Conservation (phyloP, 2,329 filamentous ascomycete genomes). For the Drechslerella dactyloides region DNA sequence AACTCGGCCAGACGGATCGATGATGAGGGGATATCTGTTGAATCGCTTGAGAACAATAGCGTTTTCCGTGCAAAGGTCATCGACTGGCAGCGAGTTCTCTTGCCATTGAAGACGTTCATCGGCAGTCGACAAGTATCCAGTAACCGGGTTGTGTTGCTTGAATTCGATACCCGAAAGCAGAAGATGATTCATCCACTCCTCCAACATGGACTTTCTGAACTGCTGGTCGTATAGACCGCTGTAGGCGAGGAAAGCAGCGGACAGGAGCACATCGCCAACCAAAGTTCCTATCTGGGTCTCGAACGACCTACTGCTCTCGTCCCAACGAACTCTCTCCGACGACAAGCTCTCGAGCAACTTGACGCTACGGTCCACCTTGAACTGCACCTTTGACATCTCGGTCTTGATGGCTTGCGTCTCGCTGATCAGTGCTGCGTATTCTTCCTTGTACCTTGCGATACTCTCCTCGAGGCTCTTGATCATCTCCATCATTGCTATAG, state of each 20-base stretch:
- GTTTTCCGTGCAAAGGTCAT: constrained; percentile 98
- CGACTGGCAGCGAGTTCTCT: constrained; percentile 87
- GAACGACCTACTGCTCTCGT: constrained; percentile 96
- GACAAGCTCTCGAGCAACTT: constrained; percentile 92
- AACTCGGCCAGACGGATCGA: constrained; percentile 92
- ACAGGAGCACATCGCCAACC: constrained; percentile 91
- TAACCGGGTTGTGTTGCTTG: constrained; percentile 92
- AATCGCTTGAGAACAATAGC: constrained; percentile 96
- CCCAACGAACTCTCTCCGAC: constrained; percentile 91
- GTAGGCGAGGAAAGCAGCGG: constrained; percentile 96
- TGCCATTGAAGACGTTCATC: constrained; percentile 96
- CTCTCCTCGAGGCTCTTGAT: constrained; percentile 84
- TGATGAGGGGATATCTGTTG: constrained; percentile 97
- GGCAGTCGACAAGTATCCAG: constrained; percentile 94
- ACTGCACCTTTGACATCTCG: constrained; percentile 95
- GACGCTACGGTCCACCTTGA: constrained; percentile 96
- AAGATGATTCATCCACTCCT: constrained; percentile 95
- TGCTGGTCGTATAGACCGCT: constrained; percentile 97
- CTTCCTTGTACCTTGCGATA: constrained; percentile 92
- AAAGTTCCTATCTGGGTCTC: constrained; percentile 97
- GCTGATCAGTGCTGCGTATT: constrained; percentile 94
- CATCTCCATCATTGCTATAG: constrained; percentile 86
- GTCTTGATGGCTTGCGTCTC: constrained; percentile 96
- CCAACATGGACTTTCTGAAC: constrained; percentile 95
- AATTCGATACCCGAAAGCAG: constrained; percentile 89